phyloP scores from a whole-genome alignment of 2,329 filamentous ascomycete species.

The Pseudogymnoascus sp. region DNA sequence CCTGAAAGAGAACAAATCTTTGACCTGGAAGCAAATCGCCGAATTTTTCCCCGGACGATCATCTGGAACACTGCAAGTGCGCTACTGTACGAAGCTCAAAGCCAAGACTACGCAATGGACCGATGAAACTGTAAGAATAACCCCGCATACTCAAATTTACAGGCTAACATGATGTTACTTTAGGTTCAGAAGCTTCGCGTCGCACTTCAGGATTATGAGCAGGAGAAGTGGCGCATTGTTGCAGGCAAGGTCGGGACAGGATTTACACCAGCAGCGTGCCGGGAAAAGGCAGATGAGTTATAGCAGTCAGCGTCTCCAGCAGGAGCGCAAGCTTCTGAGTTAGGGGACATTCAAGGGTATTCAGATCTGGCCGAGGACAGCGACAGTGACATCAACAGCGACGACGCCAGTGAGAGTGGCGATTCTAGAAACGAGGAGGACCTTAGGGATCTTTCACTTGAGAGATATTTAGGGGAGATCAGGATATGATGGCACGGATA shows the following conservation, averaged over 20 bases:
- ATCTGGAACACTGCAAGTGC: conserved; percentile 83
- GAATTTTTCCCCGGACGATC: conserved; percentile 91
- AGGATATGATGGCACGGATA: conserved; percentile 1
- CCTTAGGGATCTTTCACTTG: not conserved
- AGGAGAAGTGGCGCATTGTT: conserved; percentile 87
- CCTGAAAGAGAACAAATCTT: conserved; percentile 85
- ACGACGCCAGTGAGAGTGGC: not conserved
- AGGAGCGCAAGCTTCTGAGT: conserved; percentile 27
- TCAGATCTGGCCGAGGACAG: not conserved
- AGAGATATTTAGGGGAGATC: not conserved
- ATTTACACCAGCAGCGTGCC: conserved; percentile 79
- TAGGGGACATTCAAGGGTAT: conserved; percentile 21
- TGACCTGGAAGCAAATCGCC: conserved; percentile 96
- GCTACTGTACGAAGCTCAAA: conserved; percentile 91
- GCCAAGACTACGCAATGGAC: conserved; percentile 91
- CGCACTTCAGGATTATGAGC: conserved; percentile 76
- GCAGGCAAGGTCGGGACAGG: conserved; percentile 85
- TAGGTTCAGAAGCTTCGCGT: conserved; percentile 70
- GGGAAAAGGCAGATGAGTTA: conserved; percentile 44
- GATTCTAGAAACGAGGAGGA: not conserved
- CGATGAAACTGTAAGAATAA: conserved; percentile 69
- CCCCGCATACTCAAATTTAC: conserved; percentile 7
- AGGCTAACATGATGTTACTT: conserved; percentile 10
- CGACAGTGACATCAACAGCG: not conserved
- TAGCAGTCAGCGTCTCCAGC: conserved; percentile 29